phyloP scores from a whole-genome alignment of 768 basidiomycete genomes.

The Epithele typhae region DNA sequence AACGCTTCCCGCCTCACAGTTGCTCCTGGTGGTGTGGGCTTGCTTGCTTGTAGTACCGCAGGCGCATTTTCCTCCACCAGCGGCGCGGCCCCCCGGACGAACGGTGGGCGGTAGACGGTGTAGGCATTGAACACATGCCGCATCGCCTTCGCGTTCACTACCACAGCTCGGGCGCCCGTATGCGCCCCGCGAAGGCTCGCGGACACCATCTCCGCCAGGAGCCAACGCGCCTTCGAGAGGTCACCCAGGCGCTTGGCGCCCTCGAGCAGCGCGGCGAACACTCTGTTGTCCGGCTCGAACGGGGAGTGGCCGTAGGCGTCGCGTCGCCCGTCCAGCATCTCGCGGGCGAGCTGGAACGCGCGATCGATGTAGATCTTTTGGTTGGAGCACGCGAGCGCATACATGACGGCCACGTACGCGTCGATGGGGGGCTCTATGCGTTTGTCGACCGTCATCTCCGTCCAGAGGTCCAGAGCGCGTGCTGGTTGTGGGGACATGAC shows the following conservation, averaged over 20 bases:
- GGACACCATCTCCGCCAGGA: constrained; percentile 78
- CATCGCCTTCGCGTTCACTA: constrained; percentile 66
- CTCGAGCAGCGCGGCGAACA: constrained; percentile 84
- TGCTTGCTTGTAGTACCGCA: too few species aligned
- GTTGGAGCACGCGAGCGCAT: constrained; percentile 71
- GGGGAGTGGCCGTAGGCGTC: constrained; percentile 56
- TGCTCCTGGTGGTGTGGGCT: too few species aligned
- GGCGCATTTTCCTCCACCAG: constrained; percentile 27
- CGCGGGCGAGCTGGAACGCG: constrained; percentile 75
- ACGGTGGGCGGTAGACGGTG: constrained; percentile 71
- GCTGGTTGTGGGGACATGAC: constrained; percentile 69
- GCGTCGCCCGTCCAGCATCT: constrained; percentile 80
- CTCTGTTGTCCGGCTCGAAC: constrained; percentile 57
- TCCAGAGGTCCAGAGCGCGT: constrained; percentile 88
- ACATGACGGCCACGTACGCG: constrained; percentile 80
- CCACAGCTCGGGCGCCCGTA: constrained; percentile 24
- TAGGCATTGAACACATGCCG: constrained; percentile 86
- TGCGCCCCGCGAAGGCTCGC: constrained; percentile 23
- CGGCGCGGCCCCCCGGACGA: constrained; percentile 48
- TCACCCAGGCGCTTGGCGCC: constrained; percentile 88
- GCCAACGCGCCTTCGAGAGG: constrained; percentile 79
- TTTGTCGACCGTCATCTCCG: constrained; percentile 82
- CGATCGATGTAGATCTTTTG: constrained; percentile 65
- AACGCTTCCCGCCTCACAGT: too few species aligned
- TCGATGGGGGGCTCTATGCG: constrained; percentile 55